These are phyloP conservation scores for Penicillium malachiteum DNA, from an alignment of 495 filamentous ascomycete species.

Conservation along the genomic window DNA sequence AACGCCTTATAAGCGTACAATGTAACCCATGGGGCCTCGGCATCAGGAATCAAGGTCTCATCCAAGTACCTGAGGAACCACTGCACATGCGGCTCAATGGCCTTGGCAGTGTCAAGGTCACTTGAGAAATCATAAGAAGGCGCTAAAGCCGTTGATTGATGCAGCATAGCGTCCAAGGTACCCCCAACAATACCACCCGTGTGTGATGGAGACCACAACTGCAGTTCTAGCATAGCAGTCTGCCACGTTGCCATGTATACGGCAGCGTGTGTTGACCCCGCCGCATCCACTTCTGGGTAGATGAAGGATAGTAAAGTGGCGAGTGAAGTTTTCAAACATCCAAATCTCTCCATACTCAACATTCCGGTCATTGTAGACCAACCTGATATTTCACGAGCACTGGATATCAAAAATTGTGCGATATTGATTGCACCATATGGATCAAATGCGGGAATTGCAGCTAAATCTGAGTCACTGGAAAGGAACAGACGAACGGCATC, in stretches of 20 bases:
- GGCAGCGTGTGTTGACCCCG: not conserved
- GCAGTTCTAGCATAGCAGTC: constrained; percentile 38
- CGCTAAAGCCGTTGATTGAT: constrained; percentile 26
- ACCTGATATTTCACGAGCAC: constrained; percentile 37
- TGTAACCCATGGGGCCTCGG: constrained; percentile 35
- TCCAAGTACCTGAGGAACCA: constrained; percentile 42
- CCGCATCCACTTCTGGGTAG: constrained; percentile 15
- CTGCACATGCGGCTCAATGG: constrained; percentile 33
- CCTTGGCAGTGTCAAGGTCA: constrained; percentile 22
- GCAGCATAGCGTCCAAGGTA: constrained; percentile 31
- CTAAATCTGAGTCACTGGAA: constrained; percentile 15
- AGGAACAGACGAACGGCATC: constrained; percentile 36
- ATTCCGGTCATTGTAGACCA: constrained; percentile 42
- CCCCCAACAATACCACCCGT: constrained; percentile 33
- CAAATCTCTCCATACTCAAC: constrained; percentile 35
- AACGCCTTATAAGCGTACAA: constrained; percentile 41
- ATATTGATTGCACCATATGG: constrained; percentile 40
- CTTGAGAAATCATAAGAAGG: constrained; percentile 26
- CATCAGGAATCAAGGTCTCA: constrained; percentile 5
- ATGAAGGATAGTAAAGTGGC: constrained; percentile 29
- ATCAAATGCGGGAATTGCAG: constrained; percentile 26
- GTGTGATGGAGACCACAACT: constrained; percentile 38
- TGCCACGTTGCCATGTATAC: constrained; percentile 35
- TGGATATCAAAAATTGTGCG: constrained; percentile 38
- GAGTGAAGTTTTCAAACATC: constrained; percentile 31